Conservation (phyloP, 1,284 basidiomycete genomes). For the Ustilago loliicola region DNA sequence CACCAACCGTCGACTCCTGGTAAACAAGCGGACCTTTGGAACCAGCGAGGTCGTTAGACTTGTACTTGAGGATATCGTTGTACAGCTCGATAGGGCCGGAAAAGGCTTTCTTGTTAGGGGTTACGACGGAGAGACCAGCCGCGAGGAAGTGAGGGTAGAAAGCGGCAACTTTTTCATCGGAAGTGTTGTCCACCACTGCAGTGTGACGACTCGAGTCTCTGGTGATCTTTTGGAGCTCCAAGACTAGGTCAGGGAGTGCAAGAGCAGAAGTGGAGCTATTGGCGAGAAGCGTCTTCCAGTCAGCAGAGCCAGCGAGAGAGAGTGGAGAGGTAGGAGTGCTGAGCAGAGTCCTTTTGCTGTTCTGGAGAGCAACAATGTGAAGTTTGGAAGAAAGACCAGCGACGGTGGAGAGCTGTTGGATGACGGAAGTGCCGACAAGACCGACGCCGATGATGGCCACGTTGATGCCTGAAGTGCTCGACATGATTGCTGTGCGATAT, state of each 20-base stretch:
- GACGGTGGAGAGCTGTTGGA: slow-evolving; percentile 63
- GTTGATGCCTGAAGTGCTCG: slow-evolving; percentile 55
- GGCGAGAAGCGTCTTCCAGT: slow-evolving; percentile 58
- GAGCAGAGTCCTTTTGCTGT: slow-evolving; percentile 68
- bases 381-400: slow-evolving; percentile 50
- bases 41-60: slow-evolving; percentile 36
- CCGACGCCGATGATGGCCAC: slow-evolving; percentile 68
- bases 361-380: slow-evolving; percentile 65
- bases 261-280: slow-evolving; percentile 52
- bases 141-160: slow-evolving; percentile 86
- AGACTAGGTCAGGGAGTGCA: slow-evolving; percentile 54
- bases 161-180: slow-evolving; percentile 84
- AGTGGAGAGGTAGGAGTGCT: slow-evolving; percentile 41
- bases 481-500: slow-evolving; percentile 25
- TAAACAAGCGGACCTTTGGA: slow-evolving; percentile 77
- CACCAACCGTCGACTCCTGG: slow-evolving; percentile 95
- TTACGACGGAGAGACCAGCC: slow-evolving; percentile 87
- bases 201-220: slow-evolving; percentile 70
- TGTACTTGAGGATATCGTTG: slow-evolving; percentile 75
- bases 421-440: slow-evolving; percentile 67
- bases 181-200: slow-evolving; percentile 93
- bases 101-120: slow-evolving; percentile 98
- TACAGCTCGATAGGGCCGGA: slow-evolving; percentile 83
- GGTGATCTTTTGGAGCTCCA: slow-evolving; percentile 56
- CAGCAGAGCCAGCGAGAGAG: slow-evolving; percentile 31